Conservation (phyloP, 2,329 filamentous ascomycete genomes). For the Fusarium falciforme region DNA sequence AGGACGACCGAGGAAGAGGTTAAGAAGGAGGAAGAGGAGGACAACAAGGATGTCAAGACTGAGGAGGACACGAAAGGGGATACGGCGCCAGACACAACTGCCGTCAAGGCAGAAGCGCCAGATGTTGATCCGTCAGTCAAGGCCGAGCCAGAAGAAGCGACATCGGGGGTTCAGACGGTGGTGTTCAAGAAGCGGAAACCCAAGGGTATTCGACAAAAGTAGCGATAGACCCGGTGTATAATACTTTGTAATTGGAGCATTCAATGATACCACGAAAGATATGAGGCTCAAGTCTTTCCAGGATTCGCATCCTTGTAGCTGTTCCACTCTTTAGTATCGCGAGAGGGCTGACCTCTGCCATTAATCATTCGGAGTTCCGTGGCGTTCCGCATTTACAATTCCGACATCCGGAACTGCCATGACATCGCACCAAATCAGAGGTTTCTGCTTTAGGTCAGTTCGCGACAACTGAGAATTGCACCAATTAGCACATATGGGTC, state of each 20-base stretch:
- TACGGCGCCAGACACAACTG: conserved; percentile 6
- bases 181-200: conserved; percentile 86
- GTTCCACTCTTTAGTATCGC: neutral
- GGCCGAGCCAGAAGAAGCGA: conserved; percentile 43
- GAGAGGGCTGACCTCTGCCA: neutral
- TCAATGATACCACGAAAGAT: conserved; percentile 32
- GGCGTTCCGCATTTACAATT: neutral
- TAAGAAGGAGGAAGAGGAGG: conserved; percentile 43
- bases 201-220: conserved; percentile 72
- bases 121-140: conserved; percentile 41
- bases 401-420: neutral
- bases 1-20: conserved; percentile 40
- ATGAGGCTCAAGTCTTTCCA: conserved; percentile 2
- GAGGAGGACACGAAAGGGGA: conserved; percentile 33
- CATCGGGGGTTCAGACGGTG: conserved; percentile 57
- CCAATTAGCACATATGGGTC: conserved; percentile 4
- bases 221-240: conserved; percentile 23
- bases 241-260: neutral
- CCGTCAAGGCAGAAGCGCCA: conserved; percentile 57
- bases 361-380: conserved; percentile 18
- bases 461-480: neutral
- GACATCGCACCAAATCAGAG: neutral
- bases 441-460: no score
- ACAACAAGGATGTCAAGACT: conserved; percentile 30
- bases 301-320: neutral